Base-by-base conservation (phyloP, 1,139 yeast species). In the Hyphopichia khmerensis region DNA sequence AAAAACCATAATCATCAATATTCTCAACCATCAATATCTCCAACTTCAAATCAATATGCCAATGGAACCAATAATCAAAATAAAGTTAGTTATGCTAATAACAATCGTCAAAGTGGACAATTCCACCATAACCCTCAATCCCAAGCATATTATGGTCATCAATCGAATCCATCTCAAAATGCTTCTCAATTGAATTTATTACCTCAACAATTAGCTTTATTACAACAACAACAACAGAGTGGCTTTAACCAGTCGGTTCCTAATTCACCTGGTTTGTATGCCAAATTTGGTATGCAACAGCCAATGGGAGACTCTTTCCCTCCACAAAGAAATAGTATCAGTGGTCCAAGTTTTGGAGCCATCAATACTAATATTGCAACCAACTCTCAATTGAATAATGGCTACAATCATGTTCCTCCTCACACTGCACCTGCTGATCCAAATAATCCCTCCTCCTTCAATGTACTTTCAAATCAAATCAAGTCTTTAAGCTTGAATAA, bases 401-500 rank as follows among this genome's bases (percentile, higher is more conserved):
- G 32, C 21, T 13, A n/a, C 17, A 29, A 26, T 35, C 15, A 14
- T 15, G 3, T 16, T 17, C 43, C 48, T 10, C 45, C 51, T 5
- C 48, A 47, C 38, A 48, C 55, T 5, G 48, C 49, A 11, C 47
- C 50, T 9, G 42, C 38, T 11, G 44, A 51, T 35, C 38, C 41
- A 29, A 50, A 48, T 36, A 7, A 13, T 33, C n/a, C 21, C 3
- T 44, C 57, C n/a, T 43, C 56, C 8, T 48, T 50, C 37, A 53
- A 48, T 40, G 45, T 52, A 36, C 63, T 65, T 41, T 49, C 59
- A 35, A 56, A 50, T 42, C 71, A 67, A 47, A 57, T 68, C 50
- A 64, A 65, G 50, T 60, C 70, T n/a, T 64, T 69, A 54, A 65
- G 63, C 49, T 65, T 68, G 52, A 64, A 65, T 50, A 50, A 47